Evolutionary conservation across 2,329 filamentous ascomycete species (phyloP).

Genomic region (Alternaria viburni): DNA sequence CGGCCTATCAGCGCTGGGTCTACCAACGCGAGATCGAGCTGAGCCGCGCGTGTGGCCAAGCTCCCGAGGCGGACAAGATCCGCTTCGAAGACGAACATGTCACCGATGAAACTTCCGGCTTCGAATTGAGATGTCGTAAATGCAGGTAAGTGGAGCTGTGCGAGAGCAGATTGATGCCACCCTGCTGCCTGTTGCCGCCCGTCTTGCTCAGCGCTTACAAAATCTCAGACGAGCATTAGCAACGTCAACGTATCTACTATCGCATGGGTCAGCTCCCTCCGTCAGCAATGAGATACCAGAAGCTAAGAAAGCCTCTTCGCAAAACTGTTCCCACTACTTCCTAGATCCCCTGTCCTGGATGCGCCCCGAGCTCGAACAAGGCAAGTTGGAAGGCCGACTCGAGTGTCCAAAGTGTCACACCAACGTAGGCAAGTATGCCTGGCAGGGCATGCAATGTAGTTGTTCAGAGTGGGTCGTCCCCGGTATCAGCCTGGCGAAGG

Average conservation of each 20-base stretch:
- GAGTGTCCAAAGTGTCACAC: slow-evolving; percentile 85
- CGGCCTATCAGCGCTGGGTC: slow-evolving; percentile 80
- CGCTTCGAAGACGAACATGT: slow-evolving; percentile 77
- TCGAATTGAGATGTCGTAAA: slow-evolving; percentile 85
- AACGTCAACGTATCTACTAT: slow-evolving; percentile 70
- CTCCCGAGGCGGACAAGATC: slow-evolving; percentile 76
- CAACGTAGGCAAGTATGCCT: slow-evolving; percentile 90
- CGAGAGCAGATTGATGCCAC: slow-evolving; percentile 10
- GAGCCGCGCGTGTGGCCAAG: slow-evolving; percentile 75
- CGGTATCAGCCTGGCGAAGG: slow-evolving; percentile 83
- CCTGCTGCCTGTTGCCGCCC: slow-evolving; percentile 10
- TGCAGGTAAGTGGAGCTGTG: slow-evolving; percentile 68
- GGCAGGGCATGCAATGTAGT: slow-evolving; percentile 93
- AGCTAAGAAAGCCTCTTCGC: slow-evolving; percentile 19
- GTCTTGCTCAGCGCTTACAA: slow-evolving; percentile 34
- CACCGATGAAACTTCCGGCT: slow-evolving; percentile 47
- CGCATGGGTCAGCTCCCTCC: slow-evolving; percentile 59
- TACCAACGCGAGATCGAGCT: slow-evolving; percentile 70
- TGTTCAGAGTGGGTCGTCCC: slow-evolving; percentile 91
- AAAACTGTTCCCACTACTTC: slow-evolving; percentile 82
- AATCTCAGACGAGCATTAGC: slow-evolving; percentile 63
- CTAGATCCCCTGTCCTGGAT: slow-evolving; percentile 95
- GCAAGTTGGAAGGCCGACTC: slow-evolving; percentile 81
- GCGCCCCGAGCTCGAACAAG: slow-evolving; percentile 81
- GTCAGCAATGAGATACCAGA: slow-evolving; percentile 17